These are phyloP conservation scores for Diaporthe aspalathi DNA, from an alignment of 2,329 filamentous ascomycete species.

Conservation along the genomic window DNA sequence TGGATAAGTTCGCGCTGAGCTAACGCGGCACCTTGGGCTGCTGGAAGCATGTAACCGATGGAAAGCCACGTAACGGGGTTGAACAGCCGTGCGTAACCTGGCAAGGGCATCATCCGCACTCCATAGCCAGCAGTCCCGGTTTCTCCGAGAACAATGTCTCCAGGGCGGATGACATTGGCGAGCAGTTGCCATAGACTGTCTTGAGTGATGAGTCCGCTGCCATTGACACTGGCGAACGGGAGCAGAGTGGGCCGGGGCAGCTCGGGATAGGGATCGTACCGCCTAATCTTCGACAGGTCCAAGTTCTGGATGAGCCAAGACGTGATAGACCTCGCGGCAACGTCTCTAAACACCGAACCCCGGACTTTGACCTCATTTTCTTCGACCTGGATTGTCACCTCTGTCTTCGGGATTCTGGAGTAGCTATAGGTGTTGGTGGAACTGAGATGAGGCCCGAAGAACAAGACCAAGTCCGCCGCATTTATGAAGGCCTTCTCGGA, in stretches of 20 bases:
- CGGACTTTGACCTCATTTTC: not conserved
- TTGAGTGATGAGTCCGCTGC: not conserved
- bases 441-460: not conserved
- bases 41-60: too few species aligned
- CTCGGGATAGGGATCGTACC: not conserved
- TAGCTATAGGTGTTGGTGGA: not conserved
- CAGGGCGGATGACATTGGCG: not conserved
- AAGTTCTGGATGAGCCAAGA: not conserved
- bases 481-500: not conserved
- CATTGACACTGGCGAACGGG: not conserved
- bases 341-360: not conserved
- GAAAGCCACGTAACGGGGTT: too few species aligned
- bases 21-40: too few species aligned
- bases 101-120: conserved; percentile 41
- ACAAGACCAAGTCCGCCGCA: not conserved
- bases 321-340: not conserved
- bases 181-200: not conserved
- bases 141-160: not conserved
- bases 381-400: not conserved
- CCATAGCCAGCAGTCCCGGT: not conserved
- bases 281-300: not conserved
- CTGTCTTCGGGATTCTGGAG: not conserved
- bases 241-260: not conserved
- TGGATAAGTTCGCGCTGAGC: too few species aligned
- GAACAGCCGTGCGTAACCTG: too few species aligned